phyloP scores from a whole-genome alignment of 345 rosid genomes.

The Ceriops tagal region DNA sequence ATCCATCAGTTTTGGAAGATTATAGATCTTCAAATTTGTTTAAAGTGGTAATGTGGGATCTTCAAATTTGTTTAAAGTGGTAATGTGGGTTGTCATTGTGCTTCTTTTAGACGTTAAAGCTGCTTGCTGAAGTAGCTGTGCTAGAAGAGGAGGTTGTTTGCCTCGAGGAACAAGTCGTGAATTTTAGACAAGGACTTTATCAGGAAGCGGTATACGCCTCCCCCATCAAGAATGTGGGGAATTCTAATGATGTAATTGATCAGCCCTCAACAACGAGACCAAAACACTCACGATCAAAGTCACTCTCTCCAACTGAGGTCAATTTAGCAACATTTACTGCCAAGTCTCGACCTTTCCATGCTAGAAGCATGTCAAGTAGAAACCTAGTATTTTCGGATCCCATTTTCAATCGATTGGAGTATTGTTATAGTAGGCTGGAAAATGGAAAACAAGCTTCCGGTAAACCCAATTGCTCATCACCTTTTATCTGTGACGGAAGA shows the following conservation, averaged over 20 bases:
- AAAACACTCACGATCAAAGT: slow-evolving; percentile 72
- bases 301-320: slow-evolving; percentile 58
- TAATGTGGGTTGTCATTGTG: not conserved
- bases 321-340: slow-evolving; percentile 35
- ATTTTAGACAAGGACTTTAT: slow-evolving; percentile 39
- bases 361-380: slow-evolving; percentile 63
- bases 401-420: slow-evolving; percentile 27
- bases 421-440: slow-evolving; percentile 26
- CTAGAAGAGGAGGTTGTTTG: slow-evolving; percentile 27
- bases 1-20: not conserved
- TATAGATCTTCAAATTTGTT: slow-evolving; percentile 22
- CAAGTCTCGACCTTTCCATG: slow-evolving; percentile 52
- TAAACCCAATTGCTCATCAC: slow-evolving; percentile 34
- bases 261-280: slow-evolving; percentile 45
- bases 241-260: slow-evolving; percentile 37
- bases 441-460: slow-evolving; percentile 43
- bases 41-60: slow-evolving; percentile 26
- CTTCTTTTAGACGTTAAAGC: slow-evolving; percentile 19
- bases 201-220: slow-evolving; percentile 75
- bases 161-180: slow-evolving; percentile 25
- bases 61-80: slow-evolving; percentile 39
- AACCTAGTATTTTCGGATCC: slow-evolving; percentile 53
- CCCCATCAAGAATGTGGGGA: slow-evolving; percentile 60
- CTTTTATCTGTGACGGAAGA: slow-evolving; percentile 28
- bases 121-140: slow-evolving; percentile 28